Evolutionary conservation across 2,329 filamentous ascomycete genomes (phyloP).

Genomic region (Botrytis squamosa): DNA sequence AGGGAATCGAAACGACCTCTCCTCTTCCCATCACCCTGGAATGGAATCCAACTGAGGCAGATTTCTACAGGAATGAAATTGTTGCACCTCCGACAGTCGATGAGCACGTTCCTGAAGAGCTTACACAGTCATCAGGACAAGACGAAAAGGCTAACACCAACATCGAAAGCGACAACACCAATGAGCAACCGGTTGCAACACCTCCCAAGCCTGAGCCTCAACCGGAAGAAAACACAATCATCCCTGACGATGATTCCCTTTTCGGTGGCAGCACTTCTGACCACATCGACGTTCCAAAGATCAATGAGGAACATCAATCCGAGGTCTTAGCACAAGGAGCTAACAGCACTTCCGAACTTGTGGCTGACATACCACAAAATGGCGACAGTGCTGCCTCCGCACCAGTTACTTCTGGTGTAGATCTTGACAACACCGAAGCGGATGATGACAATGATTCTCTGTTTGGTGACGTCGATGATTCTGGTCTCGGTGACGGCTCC

Average conservation of each 20-base stretch:
- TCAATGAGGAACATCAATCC: rapidly evolving
- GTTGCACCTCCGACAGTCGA: not conserved
- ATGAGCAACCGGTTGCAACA: rapidly evolving
- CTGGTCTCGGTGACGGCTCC: not conserved
- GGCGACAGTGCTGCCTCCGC: not conserved
- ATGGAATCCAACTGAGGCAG: not conserved
- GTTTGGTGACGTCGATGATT: not conserved
- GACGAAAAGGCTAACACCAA: rapidly evolving
- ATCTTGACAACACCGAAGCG: rapidly evolving
- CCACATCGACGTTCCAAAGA: not conserved
- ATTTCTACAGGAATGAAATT: not conserved
- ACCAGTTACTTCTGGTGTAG: rapidly evolving
- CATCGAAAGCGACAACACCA: rapidly evolving
- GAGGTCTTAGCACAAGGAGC: rapidly evolving
- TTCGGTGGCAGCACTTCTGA: not conserved
- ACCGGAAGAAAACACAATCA: not conserved
- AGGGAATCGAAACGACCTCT: not conserved
- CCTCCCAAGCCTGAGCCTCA: rapidly evolving
- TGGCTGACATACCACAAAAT: not conserved
- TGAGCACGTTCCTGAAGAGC: not conserved
- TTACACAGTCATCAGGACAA: not conserved
- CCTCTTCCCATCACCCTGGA: not conserved
- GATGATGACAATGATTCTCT: not conserved
- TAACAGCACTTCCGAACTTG: not conserved
- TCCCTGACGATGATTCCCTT: not conserved